Evolutionary conservation across 1,284 basidiomycete species (phyloP).

Genomic region (Fomitopsis pinicola): DNA sequence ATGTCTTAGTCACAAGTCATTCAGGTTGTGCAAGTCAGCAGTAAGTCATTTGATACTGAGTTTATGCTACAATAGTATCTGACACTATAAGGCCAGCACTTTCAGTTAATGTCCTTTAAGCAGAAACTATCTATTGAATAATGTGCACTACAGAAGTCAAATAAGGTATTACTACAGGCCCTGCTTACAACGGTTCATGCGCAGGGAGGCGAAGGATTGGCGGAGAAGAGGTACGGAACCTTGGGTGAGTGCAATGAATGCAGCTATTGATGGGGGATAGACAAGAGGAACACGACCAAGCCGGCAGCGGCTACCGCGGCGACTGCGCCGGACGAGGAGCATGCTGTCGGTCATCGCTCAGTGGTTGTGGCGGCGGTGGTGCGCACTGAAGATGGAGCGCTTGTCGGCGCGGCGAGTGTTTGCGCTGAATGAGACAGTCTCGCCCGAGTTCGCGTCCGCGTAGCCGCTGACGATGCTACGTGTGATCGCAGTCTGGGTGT

Average conservation of each 20-base stretch:
- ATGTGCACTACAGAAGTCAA: too few relatives aligned
- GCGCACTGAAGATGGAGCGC: slow-evolving; percentile 4
- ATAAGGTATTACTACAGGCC: too few relatives aligned
- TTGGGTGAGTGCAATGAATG: neutral
- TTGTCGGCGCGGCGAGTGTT: slow-evolving; percentile 7
- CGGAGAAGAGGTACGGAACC: neutral
- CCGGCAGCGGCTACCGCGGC: neutral
- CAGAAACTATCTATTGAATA: too few relatives aligned
- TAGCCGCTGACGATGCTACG: slow-evolving; percentile 23
- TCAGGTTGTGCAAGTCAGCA: too few relatives aligned
- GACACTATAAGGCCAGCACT: too few relatives aligned
- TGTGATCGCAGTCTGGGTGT: slow-evolving; percentile 16
- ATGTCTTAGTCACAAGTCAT: too few relatives aligned
- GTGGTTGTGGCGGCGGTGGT: slow-evolving; percentile 12
- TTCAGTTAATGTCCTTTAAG: too few relatives aligned
- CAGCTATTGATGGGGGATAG: neutral
- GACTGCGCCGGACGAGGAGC: neutral
- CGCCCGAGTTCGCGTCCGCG: slow-evolving; percentile 14
- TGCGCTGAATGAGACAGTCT: slow-evolving; percentile 18
- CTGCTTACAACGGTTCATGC: neutral
- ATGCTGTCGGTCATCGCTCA: neutral
- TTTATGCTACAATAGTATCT: too few relatives aligned
- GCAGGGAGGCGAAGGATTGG: neutral
- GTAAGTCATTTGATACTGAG: too few relatives aligned
- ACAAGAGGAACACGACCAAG: neutral